These are phyloP conservation scores for Helminthosporium solani DNA, from an alignment of 2,329 filamentous ascomycete species.

Conservation along the genomic window DNA sequence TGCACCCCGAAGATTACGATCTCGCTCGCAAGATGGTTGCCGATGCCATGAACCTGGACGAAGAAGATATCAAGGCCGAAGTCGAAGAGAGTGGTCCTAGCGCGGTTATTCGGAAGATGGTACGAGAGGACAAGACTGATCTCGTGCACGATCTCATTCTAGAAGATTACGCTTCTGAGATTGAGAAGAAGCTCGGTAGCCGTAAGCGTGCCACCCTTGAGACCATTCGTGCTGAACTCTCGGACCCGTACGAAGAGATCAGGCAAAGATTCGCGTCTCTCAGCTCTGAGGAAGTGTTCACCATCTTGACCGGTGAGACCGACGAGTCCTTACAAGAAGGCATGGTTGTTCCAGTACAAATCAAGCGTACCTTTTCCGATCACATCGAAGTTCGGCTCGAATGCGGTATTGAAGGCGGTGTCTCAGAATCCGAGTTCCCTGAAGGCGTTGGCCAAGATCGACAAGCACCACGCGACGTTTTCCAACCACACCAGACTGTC, in stretches of 20 bases:
- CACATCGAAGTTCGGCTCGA: slow-evolving; percentile 93
- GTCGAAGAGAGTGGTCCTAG: slow-evolving; percentile 85
- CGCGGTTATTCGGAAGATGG: slow-evolving; percentile 90
- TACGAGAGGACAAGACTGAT: slow-evolving; percentile 90
- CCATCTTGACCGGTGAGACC: slow-evolving; percentile 95
- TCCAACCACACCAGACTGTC: slow-evolving; percentile 77
- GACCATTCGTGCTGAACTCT: slow-evolving; percentile 90
- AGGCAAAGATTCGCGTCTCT: slow-evolving; percentile 75
- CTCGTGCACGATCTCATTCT: slow-evolving; percentile 94
- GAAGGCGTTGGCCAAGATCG: slow-evolving; percentile 58
- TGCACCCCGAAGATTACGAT: slow-evolving; percentile 98
- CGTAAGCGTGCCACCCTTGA: slow-evolving; percentile 94
- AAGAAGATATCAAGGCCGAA: slow-evolving; percentile 96
- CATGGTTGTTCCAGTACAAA: slow-evolving; percentile 89
- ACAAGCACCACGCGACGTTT: slow-evolving; percentile 60
- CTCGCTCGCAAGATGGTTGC: slow-evolving; percentile 98
- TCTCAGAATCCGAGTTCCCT: slow-evolving; percentile 80
- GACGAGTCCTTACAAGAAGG: slow-evolving; percentile 77
- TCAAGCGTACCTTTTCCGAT: slow-evolving; percentile 85
- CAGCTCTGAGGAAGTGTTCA: slow-evolving; percentile 78
- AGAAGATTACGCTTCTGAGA: slow-evolving; percentile 94
- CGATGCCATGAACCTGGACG: slow-evolving; percentile 91
- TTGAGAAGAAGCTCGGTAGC: slow-evolving; percentile 90
- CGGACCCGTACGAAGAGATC: slow-evolving; percentile 91
- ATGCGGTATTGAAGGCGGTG: slow-evolving; percentile 87